Percentiles rank a stretch among this genome's conserved stretches.
phyloP scores from a whole-genome alignment of 371 early-diverging fungal genomes.

The Entomophthora muscae region DNA sequence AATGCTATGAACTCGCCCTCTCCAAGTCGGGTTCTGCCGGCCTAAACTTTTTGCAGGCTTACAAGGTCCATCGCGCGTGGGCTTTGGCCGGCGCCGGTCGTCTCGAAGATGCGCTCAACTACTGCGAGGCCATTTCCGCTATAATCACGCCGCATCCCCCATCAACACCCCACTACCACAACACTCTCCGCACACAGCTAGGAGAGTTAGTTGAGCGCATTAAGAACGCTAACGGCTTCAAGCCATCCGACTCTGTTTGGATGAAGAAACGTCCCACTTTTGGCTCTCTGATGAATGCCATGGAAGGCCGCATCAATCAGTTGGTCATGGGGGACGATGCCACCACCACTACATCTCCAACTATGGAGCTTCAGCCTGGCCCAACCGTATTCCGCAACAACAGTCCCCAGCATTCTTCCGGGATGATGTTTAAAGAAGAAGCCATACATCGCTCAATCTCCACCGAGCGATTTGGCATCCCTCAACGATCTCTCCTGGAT shows the following conservation, averaged over 20 bases:
- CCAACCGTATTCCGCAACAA: conserved; percentile 7
- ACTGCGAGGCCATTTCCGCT: conserved; percentile 53
- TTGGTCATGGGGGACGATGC: conserved; percentile 43
- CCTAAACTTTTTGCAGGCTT: conserved; percentile 74
- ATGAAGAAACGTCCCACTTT: conserved; percentile 38
- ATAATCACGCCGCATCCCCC: conserved; percentile 50
- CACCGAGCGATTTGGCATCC: background rate
- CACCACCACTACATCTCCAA: background rate
- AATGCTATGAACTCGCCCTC: conserved; percentile 65
- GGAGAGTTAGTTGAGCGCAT: conserved; percentile 27
- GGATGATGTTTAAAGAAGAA: background rate
- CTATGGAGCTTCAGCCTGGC: conserved; percentile 6
- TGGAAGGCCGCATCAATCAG: conserved; percentile 52
- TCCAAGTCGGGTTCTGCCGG: conserved; percentile 18
- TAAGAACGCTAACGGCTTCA: conserved; percentile 18
- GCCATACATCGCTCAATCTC: background rate
- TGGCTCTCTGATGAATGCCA: conserved; percentile 41
- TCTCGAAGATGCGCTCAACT: conserved; percentile 45
- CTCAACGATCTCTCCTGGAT: background rate
- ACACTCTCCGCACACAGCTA: conserved; percentile 37
- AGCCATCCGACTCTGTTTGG: conserved; percentile 4
- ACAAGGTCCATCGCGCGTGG: conserved; percentile 69
- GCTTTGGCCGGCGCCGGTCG: conserved; percentile 62
- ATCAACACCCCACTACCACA: conserved; percentile 59
- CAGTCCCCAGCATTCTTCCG: conserved; percentile 9